Evolutionary conservation across 805 yeast species (phyloP).

Genomic region (Candida succiphila): DNA sequence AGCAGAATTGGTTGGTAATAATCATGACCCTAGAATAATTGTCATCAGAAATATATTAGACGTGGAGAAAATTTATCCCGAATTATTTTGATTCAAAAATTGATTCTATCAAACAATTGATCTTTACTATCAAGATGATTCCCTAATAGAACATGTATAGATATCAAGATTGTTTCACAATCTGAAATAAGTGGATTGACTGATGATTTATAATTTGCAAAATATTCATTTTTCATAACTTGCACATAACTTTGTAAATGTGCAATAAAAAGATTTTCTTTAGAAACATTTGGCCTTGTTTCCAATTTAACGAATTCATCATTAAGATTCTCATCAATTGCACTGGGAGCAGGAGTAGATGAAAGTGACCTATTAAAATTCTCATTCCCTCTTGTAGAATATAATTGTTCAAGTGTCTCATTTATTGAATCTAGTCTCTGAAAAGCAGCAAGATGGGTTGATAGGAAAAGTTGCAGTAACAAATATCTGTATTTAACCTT

Average conservation of each 20-base stretch:
- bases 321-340: slow-evolving; percentile 1
- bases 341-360: neutral
- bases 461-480: slow-evolving; percentile 10
- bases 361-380: neutral
- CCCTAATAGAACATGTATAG: slow-evolving; percentile 3
- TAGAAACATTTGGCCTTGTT: slow-evolving; percentile 3
- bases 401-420: neutral
- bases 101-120: neutral
- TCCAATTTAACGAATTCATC: slow-evolving; percentile 4
- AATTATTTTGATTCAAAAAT: slow-evolving; percentile 28
- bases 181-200: slow-evolving; percentile 15
- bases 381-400: neutral
- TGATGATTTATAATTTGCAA: slow-evolving; percentile 5
- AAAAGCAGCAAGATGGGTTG: slow-evolving; percentile 5
- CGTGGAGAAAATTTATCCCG: slow-evolving; percentile 39
- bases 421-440: neutral
- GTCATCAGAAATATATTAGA: slow-evolving; percentile 52
- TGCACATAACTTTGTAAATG: slow-evolving; percentile 3
- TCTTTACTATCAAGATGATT: neutral
- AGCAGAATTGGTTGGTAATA: slow-evolving; percentile 23
- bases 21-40: slow-evolving; percentile 30
- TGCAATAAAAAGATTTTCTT: neutral
- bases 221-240: slow-evolving; percentile 8
- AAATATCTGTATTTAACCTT: slow-evolving; percentile 7
- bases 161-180: slow-evolving; percentile 8